phyloP scores from a whole-genome alignment of 352 stramenopile species.

The Phytophthora sojae region DNA sequence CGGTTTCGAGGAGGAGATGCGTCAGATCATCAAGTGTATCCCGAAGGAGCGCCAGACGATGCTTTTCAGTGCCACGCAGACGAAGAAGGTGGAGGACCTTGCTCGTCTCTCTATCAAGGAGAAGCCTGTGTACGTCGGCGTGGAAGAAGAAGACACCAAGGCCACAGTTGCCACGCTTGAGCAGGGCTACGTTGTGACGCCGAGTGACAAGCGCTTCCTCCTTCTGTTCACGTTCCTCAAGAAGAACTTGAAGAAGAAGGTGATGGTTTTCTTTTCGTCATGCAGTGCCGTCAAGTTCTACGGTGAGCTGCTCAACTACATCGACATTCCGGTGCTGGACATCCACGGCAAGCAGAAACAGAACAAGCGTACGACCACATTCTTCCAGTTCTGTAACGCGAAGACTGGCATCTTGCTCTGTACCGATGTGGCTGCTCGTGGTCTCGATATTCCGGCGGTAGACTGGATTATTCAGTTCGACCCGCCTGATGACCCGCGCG shows the following conservation, averaged over 20 bases:
- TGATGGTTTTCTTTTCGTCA: conserved; percentile 96
- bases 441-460: conserved; percentile 97
- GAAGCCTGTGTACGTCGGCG: conserved; percentile 97
- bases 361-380: conserved; percentile 98
- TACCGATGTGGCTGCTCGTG: conserved; percentile 98
- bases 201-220: conserved; percentile 98
- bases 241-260: conserved; percentile 99
- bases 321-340: conserved; percentile 98
- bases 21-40: conserved; percentile 98
- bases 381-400: conserved; percentile 99
- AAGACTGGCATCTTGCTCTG: conserved; percentile 97
- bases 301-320: conserved; percentile 99
- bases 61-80: conserved; percentile 99
- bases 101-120: conserved; percentile 93
- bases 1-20: conserved; percentile 99
- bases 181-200: conserved; percentile 98
- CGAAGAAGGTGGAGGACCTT: conserved; percentile 98
- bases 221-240: conserved; percentile 99
- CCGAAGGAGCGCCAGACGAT: conserved; percentile 99
- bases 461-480: conserved; percentile 99
- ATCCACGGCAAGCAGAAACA: conserved; percentile 99
- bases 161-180: conserved; percentile 95
- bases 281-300: conserved; percentile 99
- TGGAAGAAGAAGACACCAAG: conserved; percentile 92
- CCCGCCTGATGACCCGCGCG: conserved; percentile 97